These are phyloP conservation scores for Trichoderma sp. DNA, from an alignment of 2,329 filamentous ascomycete species.

Conservation along the genomic window DNA sequence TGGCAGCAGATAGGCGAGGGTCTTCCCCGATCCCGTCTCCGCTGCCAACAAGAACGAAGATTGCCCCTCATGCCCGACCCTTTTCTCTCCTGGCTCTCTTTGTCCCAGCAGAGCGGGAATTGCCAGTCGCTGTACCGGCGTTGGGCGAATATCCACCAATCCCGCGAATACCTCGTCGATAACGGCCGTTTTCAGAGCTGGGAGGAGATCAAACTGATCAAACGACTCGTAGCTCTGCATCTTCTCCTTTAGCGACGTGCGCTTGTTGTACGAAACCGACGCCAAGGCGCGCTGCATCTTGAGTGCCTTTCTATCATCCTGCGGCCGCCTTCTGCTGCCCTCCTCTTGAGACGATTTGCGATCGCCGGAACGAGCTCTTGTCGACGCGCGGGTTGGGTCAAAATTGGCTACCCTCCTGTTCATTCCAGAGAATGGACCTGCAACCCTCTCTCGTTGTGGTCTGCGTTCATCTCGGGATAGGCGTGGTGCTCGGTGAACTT, in stretches of 20 bases:
- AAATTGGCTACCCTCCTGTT: constrained; percentile 51
- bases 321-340: constrained; percentile 36
- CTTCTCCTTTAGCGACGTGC: constrained; percentile 48
- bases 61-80: constrained; percentile 40
- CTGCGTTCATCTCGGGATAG: constrained; percentile 34
- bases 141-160: constrained; percentile 74
- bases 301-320: constrained; percentile 64
- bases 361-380: constrained; percentile 24
- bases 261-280: constrained; percentile 70
- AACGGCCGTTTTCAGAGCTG: constrained; percentile 68
- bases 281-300: constrained; percentile 88
- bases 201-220: constrained; percentile 74
- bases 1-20: constrained; percentile 85
- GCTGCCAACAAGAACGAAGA: constrained; percentile 75
- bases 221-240: constrained; percentile 74
- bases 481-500: constrained; percentile 43
- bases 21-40: constrained; percentile 97
- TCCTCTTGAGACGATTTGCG: constrained; percentile 30
- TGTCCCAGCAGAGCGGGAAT: constrained; percentile 76
- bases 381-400: constrained; percentile 27
- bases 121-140: constrained; percentile 83
- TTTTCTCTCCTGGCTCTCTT: constrained; percentile 31
- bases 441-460: constrained; percentile 38
- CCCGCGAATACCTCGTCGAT: constrained; percentile 69
- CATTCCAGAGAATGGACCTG: constrained; percentile 55